These are phyloP conservation scores for Irpex sp. DNA, from an alignment of 1,284 basidiomycete species.

Conservation along the genomic window DNA sequence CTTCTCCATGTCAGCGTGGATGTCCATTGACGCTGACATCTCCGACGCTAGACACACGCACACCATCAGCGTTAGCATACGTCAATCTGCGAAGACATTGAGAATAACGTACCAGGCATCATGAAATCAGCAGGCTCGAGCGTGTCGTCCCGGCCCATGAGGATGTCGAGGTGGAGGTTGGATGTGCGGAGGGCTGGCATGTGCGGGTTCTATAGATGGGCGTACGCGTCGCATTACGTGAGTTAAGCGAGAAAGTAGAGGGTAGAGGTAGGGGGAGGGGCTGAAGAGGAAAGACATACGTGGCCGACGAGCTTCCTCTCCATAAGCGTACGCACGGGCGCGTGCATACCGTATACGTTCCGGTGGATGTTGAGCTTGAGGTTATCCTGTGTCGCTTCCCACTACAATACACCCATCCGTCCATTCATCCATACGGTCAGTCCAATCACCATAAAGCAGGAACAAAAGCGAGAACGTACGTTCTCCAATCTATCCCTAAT, in stretches of 20 bases:
- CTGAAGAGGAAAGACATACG: slow-evolving; percentile 44
- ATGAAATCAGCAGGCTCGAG: slow-evolving; percentile 47
- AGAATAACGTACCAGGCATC: slow-evolving; percentile 37
- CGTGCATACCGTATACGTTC: slow-evolving; percentile 83
- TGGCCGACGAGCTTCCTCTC: slow-evolving; percentile 84
- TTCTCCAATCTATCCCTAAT: slow-evolving; percentile 66
- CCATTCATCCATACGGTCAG: background rate
- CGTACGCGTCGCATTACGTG: background rate
- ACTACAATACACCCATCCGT: slow-evolving; percentile 43
- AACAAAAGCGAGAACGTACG: slow-evolving; percentile 37
- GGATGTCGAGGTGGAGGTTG: slow-evolving; percentile 86
- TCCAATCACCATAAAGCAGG: background rate
- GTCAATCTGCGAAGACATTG: too few species aligned
- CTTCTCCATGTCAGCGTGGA: slow-evolving; percentile 74
- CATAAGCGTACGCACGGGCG: slow-evolving; percentile 89
- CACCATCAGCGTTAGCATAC: background rate
- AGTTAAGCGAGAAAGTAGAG: too few species aligned
- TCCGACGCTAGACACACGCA: slow-evolving; percentile 44
- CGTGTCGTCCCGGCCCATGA: slow-evolving; percentile 86
- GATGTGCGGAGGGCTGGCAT: slow-evolving; percentile 62
- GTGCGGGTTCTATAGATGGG: slow-evolving; percentile 50
- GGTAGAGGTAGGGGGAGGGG: too few species aligned
- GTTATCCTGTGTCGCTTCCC: slow-evolving; percentile 91
- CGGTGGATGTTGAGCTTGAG: slow-evolving; percentile 84
- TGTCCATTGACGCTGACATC: slow-evolving; percentile 46